A percentile compares a stretch with the other conserved stretches of the same genome.
These are phyloP conservation scores for Aspergillus neoniger DNA, from an alignment of 2,329 filamentous ascomycete species.

Conservation along the genomic window DNA sequence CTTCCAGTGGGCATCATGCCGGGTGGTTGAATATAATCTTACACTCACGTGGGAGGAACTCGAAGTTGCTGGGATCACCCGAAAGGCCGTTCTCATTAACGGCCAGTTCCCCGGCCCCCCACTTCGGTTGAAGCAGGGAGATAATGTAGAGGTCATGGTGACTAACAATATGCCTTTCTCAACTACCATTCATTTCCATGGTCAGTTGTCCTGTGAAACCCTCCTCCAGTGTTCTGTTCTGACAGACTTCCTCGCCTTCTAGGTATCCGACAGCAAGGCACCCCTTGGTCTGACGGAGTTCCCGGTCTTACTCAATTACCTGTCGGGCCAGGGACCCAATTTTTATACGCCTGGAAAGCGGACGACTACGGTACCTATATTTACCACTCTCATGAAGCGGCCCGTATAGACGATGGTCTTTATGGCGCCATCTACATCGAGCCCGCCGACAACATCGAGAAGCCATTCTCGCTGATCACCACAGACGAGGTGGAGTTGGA, in stretches of 20 bases:
- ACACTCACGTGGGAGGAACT: constrained; percentile 39
- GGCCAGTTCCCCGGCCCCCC: constrained; percentile 35
- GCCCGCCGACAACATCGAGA: constrained; percentile 31
- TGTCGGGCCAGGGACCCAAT: constrained; percentile 53
- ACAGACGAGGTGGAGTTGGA: constrained; percentile 39
- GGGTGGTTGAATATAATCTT: background rate
- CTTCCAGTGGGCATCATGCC: no score
- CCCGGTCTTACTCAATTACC: constrained; percentile 57
- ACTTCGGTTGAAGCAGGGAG: constrained; percentile 28
- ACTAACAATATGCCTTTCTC: constrained; percentile 34
- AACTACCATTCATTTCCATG: constrained; percentile 36
- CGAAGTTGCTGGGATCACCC: constrained; percentile 34
- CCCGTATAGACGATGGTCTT: constrained; percentile 61
- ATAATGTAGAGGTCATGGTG: constrained; percentile 33
- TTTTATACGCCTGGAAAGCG: constrained; percentile 56
- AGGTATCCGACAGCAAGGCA: constrained; percentile 45
- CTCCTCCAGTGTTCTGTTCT: background rate
- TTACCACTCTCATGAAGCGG: constrained; percentile 56
- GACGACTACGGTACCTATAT: constrained; percentile 60
- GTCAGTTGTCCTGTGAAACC: constrained; percentile 15
- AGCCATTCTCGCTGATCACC: constrained; percentile 55
- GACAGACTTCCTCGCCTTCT: background rate
- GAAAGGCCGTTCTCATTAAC: constrained; percentile 38
- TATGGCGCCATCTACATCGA: constrained; percentile 51
- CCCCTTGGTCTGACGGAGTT: constrained; percentile 62